phyloP scores from a whole-genome alignment of 352 stramenopile species.

The Globisporangium radiosum region DNA sequence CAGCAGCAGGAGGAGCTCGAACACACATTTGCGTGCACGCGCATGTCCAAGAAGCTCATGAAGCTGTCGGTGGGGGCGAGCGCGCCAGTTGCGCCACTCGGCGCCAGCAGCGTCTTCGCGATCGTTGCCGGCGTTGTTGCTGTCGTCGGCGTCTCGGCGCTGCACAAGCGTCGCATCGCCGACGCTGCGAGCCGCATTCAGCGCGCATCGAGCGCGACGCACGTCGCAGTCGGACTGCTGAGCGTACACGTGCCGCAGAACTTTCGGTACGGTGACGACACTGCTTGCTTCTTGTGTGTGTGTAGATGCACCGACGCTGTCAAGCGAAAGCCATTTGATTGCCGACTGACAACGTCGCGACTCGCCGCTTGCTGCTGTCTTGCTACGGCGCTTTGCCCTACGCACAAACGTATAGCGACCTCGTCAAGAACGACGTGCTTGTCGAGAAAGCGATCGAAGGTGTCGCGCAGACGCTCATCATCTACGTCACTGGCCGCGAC shows the following conservation, averaged over 20 bases:
- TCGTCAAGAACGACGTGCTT: slow-evolving; percentile 73
- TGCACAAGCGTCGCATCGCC: slow-evolving; percentile 29
- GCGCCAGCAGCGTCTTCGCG: slow-evolving; percentile 29
- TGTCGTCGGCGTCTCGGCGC: slow-evolving; percentile 33
- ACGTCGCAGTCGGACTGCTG: slow-evolving; percentile 42
- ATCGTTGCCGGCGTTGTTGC: slow-evolving; percentile 32
- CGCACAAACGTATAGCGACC: slow-evolving; percentile 16
- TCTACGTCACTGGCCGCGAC: slow-evolving; percentile 55
- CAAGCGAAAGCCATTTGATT: background rate
- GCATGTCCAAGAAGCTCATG: slow-evolving; percentile 42
- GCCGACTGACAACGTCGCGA: no score
- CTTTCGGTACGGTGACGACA: slow-evolving; percentile 22
- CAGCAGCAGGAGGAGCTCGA: background rate
- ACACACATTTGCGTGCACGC: background rate
- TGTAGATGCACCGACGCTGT: background rate
- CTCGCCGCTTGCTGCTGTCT: background rate
- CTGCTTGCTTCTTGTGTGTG: background rate
- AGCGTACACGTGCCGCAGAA: slow-evolving; percentile 51
- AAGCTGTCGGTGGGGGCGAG: slow-evolving; percentile 23
- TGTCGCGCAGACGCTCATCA: slow-evolving; percentile 38
- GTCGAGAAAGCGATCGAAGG: slow-evolving; percentile 49
- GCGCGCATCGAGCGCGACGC: background rate
- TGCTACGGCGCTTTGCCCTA: background rate
- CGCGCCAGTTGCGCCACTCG: slow-evolving; percentile 21
- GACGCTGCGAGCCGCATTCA: background rate